These are phyloP conservation scores for Betula pendula DNA, from an alignment of 306 rosid genomes.

Conservation along the genomic window DNA sequence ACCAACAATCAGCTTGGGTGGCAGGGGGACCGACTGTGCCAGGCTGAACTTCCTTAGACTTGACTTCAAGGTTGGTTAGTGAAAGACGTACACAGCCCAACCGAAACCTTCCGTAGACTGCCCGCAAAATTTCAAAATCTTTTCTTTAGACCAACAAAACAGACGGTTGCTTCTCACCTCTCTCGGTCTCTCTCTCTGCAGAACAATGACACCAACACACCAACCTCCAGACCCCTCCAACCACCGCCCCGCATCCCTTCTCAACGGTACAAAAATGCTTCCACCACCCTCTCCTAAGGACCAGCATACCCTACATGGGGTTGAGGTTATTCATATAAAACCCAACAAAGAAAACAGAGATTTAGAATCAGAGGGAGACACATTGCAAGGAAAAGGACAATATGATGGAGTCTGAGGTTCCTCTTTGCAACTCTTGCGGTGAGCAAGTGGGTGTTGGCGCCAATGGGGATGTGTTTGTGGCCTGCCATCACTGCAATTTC, in stretches of 20 bases:
- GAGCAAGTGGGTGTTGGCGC: conserved; percentile 69
- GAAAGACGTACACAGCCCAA: conserved; percentile 60
- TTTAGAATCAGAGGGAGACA: conserved; percentile 27
- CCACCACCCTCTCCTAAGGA: conserved; percentile 16
- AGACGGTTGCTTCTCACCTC: conserved; percentile 59
- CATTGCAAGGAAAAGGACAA: conserved; percentile 13
- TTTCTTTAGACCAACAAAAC: conserved; percentile 18
- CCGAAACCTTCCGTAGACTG: conserved; percentile 72
- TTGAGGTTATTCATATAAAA: conserved; percentile 50
- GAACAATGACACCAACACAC: conserved; percentile 67
- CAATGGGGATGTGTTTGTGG: conserved; percentile 78
- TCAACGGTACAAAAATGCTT: conserved; percentile 31
- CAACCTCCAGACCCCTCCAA: conserved; percentile 67
- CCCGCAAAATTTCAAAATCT: conserved; percentile 81
- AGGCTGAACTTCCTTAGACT: neutral
- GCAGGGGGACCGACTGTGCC: neutral
- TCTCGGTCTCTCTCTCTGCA: conserved; percentile 18
- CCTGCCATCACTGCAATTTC: conserved; percentile 77
- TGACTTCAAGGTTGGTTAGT: conserved; percentile 34
- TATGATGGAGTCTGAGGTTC: conserved; percentile 87
- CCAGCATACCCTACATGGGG: conserved; percentile 19
- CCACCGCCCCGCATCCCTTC: conserved; percentile 39
- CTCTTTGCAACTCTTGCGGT: conserved; percentile 79
- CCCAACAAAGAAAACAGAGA: conserved; percentile 26
- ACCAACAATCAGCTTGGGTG: too few species aligned